Percentiles rank a stretch among this genome's conserved stretches.
Evolutionary conservation across 2,329 filamentous ascomycete genomes (phyloP).

Genomic region (Dothidotthia symphoricarpi): DNA sequence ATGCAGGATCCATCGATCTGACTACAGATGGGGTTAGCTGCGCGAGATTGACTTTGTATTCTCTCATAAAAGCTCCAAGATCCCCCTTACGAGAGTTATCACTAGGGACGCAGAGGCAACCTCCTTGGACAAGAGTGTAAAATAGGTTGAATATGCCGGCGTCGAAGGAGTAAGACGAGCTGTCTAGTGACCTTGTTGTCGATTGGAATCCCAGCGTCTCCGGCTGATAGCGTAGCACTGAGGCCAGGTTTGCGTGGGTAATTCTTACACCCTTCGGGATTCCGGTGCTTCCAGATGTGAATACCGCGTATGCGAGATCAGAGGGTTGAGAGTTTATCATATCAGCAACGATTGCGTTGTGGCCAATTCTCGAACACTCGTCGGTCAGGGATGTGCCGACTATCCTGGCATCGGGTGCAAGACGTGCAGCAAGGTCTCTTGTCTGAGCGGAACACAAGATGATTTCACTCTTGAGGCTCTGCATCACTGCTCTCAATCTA

Average conservation of each 20-base stretch:
- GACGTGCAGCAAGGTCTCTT: too few species aligned
- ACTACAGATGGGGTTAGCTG: slow-evolving; percentile 43
- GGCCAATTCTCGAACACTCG: too few species aligned
- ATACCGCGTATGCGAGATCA: slow-evolving; percentile 53
- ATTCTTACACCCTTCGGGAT: slow-evolving; percentile 59
- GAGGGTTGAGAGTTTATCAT: too few species aligned
- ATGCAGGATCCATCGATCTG: slow-evolving; percentile 28
- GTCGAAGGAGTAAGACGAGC: slow-evolving; percentile 51
- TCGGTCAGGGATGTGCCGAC: too few species aligned
- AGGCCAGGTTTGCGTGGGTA: slow-evolving; percentile 48
- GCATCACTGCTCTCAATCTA: slow-evolving; percentile 5
- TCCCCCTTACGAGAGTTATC: too few species aligned
- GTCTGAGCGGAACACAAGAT: slow-evolving; percentile 83
- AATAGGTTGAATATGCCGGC: slow-evolving; percentile 22
- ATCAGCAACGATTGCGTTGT: too few species aligned
- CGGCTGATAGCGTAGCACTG: slow-evolving; percentile 4
- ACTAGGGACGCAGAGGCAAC: too few species aligned
- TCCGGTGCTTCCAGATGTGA: slow-evolving; percentile 43
- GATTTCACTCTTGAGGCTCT: slow-evolving; percentile 2
- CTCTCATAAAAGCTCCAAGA: too few species aligned
- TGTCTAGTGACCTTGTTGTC: slow-evolving; percentile 47
- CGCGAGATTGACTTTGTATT: slow-evolving; percentile 37
- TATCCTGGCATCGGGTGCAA: too few species aligned
- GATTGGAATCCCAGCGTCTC: slow-evolving; percentile 24
- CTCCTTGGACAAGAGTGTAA: too few species aligned